Evolutionary conservation across 805 yeast species (phyloP), one percentile per base, ranked within the genome.

Genomic region (Kodamaea neixiangensis): DNA sequence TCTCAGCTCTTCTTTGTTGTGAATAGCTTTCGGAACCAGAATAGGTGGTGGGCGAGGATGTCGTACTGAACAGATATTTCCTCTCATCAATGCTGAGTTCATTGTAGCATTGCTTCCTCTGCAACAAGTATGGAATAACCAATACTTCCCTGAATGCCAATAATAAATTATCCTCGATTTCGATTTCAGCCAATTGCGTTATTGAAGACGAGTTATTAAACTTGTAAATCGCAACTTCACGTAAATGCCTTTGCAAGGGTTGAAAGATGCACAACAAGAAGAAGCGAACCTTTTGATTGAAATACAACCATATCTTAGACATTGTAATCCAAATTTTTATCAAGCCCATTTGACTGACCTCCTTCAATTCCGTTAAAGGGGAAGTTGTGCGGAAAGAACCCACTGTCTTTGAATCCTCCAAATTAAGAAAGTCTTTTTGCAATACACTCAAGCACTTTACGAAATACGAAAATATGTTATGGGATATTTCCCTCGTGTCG

Each of bases 91-190:
- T 37, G 11, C 20, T 37, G 11, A 47, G 18, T 6, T 29, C 44
- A 25, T 44, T 33, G 10, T 51, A 37, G 25, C 18, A 34, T n/a
- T 43, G 40, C 13, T 51, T 53, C 33, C 70, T 48, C 20, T 57
- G 57, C 9, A 58, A 45, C 9, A 69, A 52, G 25, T 60, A 54
- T 2, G 75, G 73, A 2, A 55, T 38, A 2, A 69, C 43, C 14
- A 70, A 53, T 7, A 59, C 55, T 37, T 68, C 68, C 35, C 69
- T 58, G 47, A 67, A 70, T 7, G 71, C 60, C 21, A 59, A 48
- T 14, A 70, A 46, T 9, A 69, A 48, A 3, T 62, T 53, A 19
- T 51, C 59, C 47, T 69, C 73, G 7, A 70, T 58, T 6, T 67
- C 66, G 9, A 68, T 58, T 10, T 52, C 54, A 5, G 56, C 15